Conservation (phyloP, 2,329 filamentous ascomycete genomes). For the Penicillium sp. region DNA sequence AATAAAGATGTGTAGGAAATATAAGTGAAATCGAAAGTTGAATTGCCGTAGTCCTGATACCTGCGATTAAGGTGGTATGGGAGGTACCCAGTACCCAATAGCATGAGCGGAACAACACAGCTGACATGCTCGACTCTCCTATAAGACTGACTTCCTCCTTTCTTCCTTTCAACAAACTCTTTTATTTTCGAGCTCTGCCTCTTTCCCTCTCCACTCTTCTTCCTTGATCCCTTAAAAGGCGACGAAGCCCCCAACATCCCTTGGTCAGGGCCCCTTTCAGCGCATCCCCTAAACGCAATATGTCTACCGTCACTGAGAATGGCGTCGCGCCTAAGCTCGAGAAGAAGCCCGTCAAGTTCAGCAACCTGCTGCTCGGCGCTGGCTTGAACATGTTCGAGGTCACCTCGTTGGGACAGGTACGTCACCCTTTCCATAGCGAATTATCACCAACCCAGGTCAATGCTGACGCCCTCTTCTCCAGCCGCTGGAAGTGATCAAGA, state of each 20-base stretch:
- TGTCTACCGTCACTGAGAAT: slow-evolving; percentile 47
- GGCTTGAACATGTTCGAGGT: slow-evolving; percentile 94
- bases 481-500: slow-evolving; percentile 98
- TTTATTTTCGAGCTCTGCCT: slow-evolving; percentile 19
- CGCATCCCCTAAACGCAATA: slow-evolving; percentile 51
- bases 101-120: slow-evolving; percentile 17
- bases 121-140: slow-evolving; percentile 13
- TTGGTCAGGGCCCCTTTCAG: slow-evolving; percentile 91
- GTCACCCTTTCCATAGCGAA: not conserved
- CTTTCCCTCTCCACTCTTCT: slow-evolving; percentile 16
- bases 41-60: slow-evolving; percentile 1
- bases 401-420: slow-evolving; percentile 63
- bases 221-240: slow-evolving; percentile 44
- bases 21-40: not conserved
- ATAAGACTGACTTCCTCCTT: slow-evolving; percentile 18
- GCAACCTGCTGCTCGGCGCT: slow-evolving; percentile 90
- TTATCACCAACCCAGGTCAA: not conserved
- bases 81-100: slow-evolving; percentile 22
- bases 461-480: slow-evolving; percentile 47
- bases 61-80: slow-evolving; percentile 15
- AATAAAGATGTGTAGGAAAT: slow-evolving; percentile 5
- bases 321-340: slow-evolving; percentile 61
- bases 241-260: slow-evolving; percentile 85
- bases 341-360: slow-evolving; percentile 99
- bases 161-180: slow-evolving; percentile 17